These are phyloP conservation scores for Penicillium parvum DNA, from an alignment of 495 filamentous ascomycete genomes.

Conservation along the genomic window DNA sequence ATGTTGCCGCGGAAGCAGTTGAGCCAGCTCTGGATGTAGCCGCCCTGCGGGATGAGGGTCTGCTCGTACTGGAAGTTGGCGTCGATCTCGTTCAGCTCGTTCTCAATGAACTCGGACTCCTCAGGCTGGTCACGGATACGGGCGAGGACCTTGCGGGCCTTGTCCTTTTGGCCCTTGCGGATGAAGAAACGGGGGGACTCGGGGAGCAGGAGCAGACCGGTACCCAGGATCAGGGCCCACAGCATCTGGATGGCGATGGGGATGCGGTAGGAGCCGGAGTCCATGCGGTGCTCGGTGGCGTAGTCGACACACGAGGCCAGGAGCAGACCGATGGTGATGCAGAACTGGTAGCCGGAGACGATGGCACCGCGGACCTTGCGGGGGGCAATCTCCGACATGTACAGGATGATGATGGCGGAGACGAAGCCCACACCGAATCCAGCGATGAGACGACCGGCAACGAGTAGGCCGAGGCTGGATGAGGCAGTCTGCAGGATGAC, in stretches of 20 bases:
- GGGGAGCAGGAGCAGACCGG: slow-evolving; percentile 68
- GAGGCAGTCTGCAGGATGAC: slow-evolving; percentile 58
- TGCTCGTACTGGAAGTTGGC: slow-evolving; percentile 73
- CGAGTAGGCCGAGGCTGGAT: slow-evolving; percentile 48
- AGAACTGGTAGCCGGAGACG: slow-evolving; percentile 68
- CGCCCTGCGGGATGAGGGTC: slow-evolving; percentile 52
- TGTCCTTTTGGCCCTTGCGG: slow-evolving; percentile 47
- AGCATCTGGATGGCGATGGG: slow-evolving; percentile 64
- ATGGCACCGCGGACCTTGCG: slow-evolving; percentile 64
- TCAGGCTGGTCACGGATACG: slow-evolving; percentile 42
- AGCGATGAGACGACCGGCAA: slow-evolving; percentile 66
- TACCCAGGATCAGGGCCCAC: slow-evolving; percentile 61
- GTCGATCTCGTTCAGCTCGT: slow-evolving; percentile 69
- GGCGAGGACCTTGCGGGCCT: slow-evolving; percentile 36
- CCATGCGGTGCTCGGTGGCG: slow-evolving; percentile 53
- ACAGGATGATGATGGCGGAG: slow-evolving; percentile 69
- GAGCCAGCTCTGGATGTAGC: slow-evolving; percentile 56
- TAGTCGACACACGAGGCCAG: slow-evolving; percentile 70
- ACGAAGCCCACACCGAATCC: slow-evolving; percentile 73
- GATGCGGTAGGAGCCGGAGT: slow-evolving; percentile 67
- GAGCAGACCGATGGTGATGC: slow-evolving; percentile 68
- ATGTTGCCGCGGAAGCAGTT: slow-evolving; percentile 67
- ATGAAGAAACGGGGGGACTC: slow-evolving; percentile 68
- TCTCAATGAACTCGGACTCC: slow-evolving; percentile 59
- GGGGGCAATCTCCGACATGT: slow-evolving; percentile 63